Conservation (phyloP, 352 stramenopile species). For the Phytopythium sindhum region DNA sequence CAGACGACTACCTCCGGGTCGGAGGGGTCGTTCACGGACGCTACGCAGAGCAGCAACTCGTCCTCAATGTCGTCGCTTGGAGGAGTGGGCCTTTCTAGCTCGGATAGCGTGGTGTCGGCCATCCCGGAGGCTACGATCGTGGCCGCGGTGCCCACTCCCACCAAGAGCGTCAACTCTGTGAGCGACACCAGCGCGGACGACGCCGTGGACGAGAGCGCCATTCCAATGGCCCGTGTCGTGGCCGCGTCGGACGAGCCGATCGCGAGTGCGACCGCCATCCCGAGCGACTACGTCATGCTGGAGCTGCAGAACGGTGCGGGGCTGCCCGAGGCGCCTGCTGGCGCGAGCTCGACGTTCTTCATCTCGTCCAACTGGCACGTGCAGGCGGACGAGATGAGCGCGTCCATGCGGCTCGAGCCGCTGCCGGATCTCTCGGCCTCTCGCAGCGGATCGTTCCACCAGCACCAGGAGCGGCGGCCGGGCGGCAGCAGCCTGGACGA, state of each 20-base stretch:
- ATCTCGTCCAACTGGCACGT: constrained; percentile 79
- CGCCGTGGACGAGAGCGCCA: constrained; percentile 21
- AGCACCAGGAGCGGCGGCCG: constrained; percentile 13
- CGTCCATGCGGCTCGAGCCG: constrained; percentile 47
- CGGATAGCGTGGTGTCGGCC: constrained; percentile 11
- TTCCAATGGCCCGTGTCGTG: constrained; percentile 61
- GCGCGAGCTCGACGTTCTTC: constrained; percentile 65
- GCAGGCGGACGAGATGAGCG: constrained; percentile 74
- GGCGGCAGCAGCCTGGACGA: constrained; percentile 41
- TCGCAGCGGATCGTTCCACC: constrained; percentile 11
- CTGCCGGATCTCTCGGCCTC: constrained; percentile 7
- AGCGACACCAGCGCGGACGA: neutral
- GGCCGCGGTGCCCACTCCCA: constrained; percentile 3
- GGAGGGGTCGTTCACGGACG: neutral
- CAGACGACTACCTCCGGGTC: neutral
- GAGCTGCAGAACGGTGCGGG: constrained; percentile 68
- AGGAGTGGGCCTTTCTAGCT: neutral
- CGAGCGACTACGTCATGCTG: constrained; percentile 81
- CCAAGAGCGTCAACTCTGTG: constrained; percentile 27
- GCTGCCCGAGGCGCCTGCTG: constrained; percentile 30
- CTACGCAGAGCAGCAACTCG: neutral
- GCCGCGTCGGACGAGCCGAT: constrained; percentile 17
- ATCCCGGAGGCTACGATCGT: constrained; percentile 17
- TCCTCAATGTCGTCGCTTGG: constrained; percentile 1
- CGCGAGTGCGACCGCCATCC: constrained; percentile 24